phyloP scores from a whole-genome alignment of 768 basidiomycete genomes.

The Mycena olivaceomarginata region DNA sequence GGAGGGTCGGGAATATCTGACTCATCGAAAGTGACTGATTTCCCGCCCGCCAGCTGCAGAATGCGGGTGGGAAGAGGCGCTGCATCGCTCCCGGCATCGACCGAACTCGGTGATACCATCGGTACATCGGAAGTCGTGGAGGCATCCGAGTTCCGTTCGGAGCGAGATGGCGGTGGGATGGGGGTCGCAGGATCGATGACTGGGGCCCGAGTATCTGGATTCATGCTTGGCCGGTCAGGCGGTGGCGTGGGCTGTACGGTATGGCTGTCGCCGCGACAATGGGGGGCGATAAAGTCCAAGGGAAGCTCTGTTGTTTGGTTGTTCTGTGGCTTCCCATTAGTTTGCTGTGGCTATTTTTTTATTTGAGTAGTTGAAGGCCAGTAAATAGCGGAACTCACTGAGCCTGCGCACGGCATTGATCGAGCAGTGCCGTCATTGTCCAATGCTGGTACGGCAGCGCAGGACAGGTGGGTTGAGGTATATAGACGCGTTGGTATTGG shows the following conservation, averaged over 20 bases:
- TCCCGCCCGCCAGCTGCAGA: conserved; percentile 1
- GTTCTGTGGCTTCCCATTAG: neutral
- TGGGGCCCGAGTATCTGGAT: neutral
- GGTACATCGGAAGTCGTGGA: neutral
- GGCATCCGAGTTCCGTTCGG: no score
- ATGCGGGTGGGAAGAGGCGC: conserved; percentile 3
- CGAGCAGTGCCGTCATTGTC: no score
- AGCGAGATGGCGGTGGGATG: neutral
- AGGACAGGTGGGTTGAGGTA: no score
- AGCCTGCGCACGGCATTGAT: neutral
- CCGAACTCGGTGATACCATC: no score
- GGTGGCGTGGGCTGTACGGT: neutral
- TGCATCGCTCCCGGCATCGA: neutral
- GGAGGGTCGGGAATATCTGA: conserved; percentile 49
- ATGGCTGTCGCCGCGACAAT: neutral
- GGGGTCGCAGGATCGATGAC: neutral
- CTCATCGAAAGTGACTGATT: conserved; percentile 37
- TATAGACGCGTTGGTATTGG: no score
- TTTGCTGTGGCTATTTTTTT: neutral
- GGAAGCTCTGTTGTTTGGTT: neutral
- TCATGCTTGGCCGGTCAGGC: neutral
- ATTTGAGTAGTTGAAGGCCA: neutral
- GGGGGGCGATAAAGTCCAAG: neutral
- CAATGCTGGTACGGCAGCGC: no score
- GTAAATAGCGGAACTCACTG: neutral